Conservation (phyloP, 106 monocot genomes). For the Acorus gramineus region DNA sequence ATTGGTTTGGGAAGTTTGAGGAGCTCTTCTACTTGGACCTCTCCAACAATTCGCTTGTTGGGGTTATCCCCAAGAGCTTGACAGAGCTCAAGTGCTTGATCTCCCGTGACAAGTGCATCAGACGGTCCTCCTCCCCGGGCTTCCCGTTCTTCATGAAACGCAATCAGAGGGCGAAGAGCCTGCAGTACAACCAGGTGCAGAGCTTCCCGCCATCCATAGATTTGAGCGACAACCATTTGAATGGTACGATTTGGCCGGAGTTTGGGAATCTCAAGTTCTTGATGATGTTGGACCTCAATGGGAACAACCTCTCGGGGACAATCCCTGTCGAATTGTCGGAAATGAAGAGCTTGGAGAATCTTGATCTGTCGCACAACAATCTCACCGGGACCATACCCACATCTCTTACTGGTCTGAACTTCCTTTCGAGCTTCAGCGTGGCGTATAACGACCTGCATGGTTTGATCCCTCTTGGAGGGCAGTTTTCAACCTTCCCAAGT, state of each 20-base stretch:
- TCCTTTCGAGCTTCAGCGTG: conserved; percentile 7
- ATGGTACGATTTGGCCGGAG: not conserved
- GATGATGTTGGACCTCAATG: conserved; percentile 1
- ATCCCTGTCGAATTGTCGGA: conserved; percentile 5
- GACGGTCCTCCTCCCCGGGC: too few species aligned
- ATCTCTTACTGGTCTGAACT: conserved; percentile 11
- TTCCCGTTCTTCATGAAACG: too few species aligned
- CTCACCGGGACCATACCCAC: conserved; percentile 12
- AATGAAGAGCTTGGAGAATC: conserved; percentile 7
- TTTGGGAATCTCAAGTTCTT: conserved; percentile 8
- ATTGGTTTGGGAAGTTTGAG: too few species aligned
- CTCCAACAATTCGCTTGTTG: too few species aligned
- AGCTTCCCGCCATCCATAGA: too few species aligned
- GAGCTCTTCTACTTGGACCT: too few species aligned
- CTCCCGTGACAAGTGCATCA: too few species aligned
- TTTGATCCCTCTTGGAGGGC: conserved; percentile 10
- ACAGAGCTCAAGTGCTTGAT: too few species aligned
- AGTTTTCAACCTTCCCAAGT: conserved; percentile 9
- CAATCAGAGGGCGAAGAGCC: too few species aligned
- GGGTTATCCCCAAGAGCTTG: too few species aligned
- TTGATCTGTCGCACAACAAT: conserved; percentile 11
- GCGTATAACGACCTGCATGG: conserved; percentile 10
- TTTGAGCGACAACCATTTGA: too few species aligned
- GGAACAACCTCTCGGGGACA: conserved; percentile 9
- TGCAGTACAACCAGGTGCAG: too few species aligned